Evolutionary conservation across 495 filamentous ascomycete genomes (phyloP).

Genomic region (Pyronema domesticum): DNA sequence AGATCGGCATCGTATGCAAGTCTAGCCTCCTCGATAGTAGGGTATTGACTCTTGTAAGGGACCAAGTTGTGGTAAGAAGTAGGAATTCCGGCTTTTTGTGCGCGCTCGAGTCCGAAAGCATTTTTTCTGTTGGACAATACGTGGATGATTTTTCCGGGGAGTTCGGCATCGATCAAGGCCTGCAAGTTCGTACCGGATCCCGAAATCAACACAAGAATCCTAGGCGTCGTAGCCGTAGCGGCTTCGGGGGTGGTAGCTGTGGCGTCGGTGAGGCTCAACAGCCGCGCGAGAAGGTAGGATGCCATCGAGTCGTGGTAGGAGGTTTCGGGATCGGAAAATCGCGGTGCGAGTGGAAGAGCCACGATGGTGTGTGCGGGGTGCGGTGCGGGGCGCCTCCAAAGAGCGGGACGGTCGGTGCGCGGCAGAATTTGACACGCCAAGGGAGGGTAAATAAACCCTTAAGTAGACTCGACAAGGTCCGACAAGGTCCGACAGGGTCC

Average conservation of each 20-base stretch:
- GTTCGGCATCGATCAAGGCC: conserved; percentile 59
- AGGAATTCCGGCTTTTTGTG: conserved; percentile 49
- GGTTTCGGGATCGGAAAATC: no score
- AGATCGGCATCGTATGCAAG: conserved; percentile 66
- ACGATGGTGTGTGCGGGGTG: no score
- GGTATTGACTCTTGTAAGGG: conserved; percentile 37
- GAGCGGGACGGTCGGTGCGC: no score
- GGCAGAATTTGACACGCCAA: no score
- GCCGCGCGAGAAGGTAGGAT: neutral
- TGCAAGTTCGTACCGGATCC: conserved; percentile 79
- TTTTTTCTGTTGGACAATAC: conserved; percentile 70
- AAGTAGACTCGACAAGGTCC: no score
- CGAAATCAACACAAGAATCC: conserved; percentile 50
- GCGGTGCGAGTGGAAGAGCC: no score
- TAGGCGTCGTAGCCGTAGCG: conserved; percentile 8
- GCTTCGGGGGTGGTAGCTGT: neutral
- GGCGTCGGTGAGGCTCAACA: neutral
- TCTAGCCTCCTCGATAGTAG: conserved; percentile 35
- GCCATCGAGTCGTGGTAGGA: neutral
- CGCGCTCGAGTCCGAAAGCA: conserved; percentile 63
- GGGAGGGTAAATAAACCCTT: no score
- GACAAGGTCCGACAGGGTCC: no score
- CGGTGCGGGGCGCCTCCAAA: no score
- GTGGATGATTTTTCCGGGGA: conserved; percentile 38
- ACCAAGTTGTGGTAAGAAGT: conserved; percentile 78